A percentile compares a stretch with the other conserved stretches of the same genome.
These are phyloP conservation scores for Syzygium aromaticum DNA, from an alignment of 345 rosid species.

Conservation along the genomic window DNA sequence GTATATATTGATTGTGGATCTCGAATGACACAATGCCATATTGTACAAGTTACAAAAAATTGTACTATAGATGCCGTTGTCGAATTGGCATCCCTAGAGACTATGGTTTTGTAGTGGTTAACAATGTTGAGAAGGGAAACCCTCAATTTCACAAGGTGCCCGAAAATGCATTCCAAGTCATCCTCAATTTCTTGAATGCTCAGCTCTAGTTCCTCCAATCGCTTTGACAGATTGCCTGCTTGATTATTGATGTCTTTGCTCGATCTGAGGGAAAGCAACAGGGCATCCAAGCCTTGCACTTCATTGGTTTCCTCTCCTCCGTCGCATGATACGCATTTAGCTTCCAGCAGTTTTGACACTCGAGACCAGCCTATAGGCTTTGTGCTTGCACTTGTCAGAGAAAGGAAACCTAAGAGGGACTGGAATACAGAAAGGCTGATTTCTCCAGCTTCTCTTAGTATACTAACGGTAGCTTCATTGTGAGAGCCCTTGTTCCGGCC, in stretches of 20 bases:
- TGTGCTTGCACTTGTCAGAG: neutral
- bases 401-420: too few relatives aligned
- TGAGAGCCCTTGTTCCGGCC: neutral
- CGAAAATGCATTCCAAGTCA: slow-evolving; percentile 7
- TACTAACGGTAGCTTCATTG: neutral
- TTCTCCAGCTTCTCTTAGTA: too few relatives aligned
- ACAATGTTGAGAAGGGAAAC: neutral
- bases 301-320: neutral
- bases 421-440: too few relatives aligned
- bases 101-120: neutral
- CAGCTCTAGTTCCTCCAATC: slow-evolving; percentile 1
- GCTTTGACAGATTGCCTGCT: neutral
- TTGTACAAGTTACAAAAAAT: neutral
- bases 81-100: neutral
- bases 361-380: neutral
- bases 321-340: neutral
- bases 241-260: neutral
- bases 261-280: slow-evolving; percentile 3
- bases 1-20: neutral
- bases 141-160: slow-evolving; percentile 11
- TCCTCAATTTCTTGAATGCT: slow-evolving; percentile 6
- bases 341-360: slow-evolving; percentile 4
- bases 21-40: neutral
- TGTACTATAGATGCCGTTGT: neutral
- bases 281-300: slow-evolving; percentile 2